Percentiles rank a stretch among this genome's conserved stretches.
Evolutionary conservation across 768 basidiomycete genomes (phyloP).

Genomic region (Termitomyces sp.): DNA sequence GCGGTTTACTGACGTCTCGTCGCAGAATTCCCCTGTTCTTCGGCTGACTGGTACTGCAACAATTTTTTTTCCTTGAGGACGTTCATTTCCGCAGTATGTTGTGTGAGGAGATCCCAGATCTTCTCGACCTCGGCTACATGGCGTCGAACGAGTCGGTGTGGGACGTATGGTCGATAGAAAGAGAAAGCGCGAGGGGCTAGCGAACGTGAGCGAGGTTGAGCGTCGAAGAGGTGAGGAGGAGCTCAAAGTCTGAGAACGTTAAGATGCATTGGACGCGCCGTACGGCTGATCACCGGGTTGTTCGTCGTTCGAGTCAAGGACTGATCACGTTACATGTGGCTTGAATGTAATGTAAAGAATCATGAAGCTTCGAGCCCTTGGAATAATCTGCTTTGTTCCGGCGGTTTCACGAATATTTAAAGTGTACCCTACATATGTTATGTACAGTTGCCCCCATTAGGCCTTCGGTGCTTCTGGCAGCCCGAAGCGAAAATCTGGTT

Average conservation of each 20-base stretch:
- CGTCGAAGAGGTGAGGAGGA: slow-evolving; percentile 1
- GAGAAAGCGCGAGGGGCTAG: too few species aligned
- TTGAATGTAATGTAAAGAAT: not conserved
- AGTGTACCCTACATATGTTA: not conserved
- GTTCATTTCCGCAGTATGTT: not conserved
- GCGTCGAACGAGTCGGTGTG: not conserved
- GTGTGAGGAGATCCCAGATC: not conserved
- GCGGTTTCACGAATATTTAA: not conserved
- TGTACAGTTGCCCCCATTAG: not conserved
- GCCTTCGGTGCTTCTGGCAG: too few species aligned
- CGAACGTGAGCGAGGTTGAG: not conserved
- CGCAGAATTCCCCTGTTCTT: too few species aligned
- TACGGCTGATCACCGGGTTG: not conserved
- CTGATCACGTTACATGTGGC: not conserved
- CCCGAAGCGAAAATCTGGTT: too few species aligned
- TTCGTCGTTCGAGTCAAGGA: not conserved
- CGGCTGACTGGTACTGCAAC: not conserved
- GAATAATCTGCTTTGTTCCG: not conserved
- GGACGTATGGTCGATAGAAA: too few species aligned
- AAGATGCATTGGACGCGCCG: not conserved
- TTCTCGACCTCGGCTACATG: not conserved
- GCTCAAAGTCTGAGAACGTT: not conserved
- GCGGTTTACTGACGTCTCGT: not conserved
- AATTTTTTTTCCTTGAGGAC: not conserved
- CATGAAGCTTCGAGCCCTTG: not conserved